Evolutionary conservation across 768 basidiomycete species (phyloP), one percentile per base, ranked within the genome.

Genomic region (Naganishia friedmannii): DNA sequence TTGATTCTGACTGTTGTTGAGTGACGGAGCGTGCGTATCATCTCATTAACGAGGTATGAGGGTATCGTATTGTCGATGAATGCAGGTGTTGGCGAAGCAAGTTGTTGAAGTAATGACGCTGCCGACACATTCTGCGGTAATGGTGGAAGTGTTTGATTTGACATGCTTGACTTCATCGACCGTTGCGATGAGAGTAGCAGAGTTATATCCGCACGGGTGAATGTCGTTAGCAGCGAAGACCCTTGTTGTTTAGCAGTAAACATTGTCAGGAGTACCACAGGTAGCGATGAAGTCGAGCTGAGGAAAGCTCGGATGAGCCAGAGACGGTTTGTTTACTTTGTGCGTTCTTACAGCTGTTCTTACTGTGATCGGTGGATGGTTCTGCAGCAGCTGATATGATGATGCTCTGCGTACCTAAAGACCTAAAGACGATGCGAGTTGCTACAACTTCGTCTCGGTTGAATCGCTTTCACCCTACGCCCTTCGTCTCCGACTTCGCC

Each of bases 1-100:
- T 86, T 84, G 1, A 86, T 84, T 21, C 92, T 92, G 32, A 90
- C 86, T 23, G 85, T 85, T 4, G 93, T 85, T 2, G 92, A 93
- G 39, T 84, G 85, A 31, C 88, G 86, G 37, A 97, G 84, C 0
- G 89, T 86, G 75, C 87, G 84, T 70, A 92, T 88, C 66, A 89
- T 84, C 78, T 90, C 89, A 68, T 93, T 91, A 68, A 93, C 82
- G 76, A 97, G 88, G 82, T 93, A 94, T 7, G 67, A 69, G 2
- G 77, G 76, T 7, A 81, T 67, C 21, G 77, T 73, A 12, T 77
- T 71, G 60, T 79, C 79, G 32, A 82, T 74, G n/a, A 80, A 73
- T 13, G 66, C 51, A 0, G 80, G 76, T 2, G 74, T n/a, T 15
- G 81, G 77, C 1, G 51, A 60, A 26, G 81, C 78, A 12, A 81